A percentile compares a stretch with the other conserved stretches of the same genome.
Conservation (phyloP, 2,329 filamentous ascomycete species). For the Diaporthe ampelina region DNA sequence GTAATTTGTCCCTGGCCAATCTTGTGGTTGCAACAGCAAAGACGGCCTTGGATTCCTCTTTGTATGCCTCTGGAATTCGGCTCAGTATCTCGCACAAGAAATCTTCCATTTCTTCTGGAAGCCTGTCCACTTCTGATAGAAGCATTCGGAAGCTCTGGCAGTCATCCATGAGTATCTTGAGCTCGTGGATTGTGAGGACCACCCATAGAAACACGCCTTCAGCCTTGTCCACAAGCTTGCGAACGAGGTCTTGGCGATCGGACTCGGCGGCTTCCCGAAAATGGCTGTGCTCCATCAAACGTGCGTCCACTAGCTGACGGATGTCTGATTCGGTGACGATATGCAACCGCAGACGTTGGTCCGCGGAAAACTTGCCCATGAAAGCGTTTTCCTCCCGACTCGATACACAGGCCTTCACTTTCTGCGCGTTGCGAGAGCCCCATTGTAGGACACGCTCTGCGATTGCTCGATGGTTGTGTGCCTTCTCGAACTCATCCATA, state of each 20-base stretch:
- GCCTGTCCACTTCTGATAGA: not conserved
- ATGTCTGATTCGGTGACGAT: not conserved
- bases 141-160: not conserved
- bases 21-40: not conserved
- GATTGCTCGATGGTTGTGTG: not conserved
- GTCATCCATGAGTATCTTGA: not conserved
- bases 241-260: not conserved
- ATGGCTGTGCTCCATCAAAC: not conserved
- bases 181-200: not conserved
- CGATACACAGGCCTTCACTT: constrained; percentile 1
- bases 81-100: not conserved
- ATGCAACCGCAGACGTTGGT: constrained; percentile 5
- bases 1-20: not conserved
- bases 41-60: not conserved
- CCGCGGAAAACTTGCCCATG: not conserved
- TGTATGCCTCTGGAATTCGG: not conserved
- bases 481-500: constrained; percentile 2
- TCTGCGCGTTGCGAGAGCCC: not conserved
- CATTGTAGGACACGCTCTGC: not conserved
- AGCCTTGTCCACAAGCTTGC: not conserved
- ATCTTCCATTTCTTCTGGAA: not conserved
- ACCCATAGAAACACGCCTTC: constrained; percentile 16
- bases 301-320: not conserved
- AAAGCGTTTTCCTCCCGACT: constrained; percentile 18
- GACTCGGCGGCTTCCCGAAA: not conserved